These are phyloP conservation scores for Clavispora santaluciae DNA, from an alignment of 805 yeast genomes.

Conservation along the genomic window DNA sequence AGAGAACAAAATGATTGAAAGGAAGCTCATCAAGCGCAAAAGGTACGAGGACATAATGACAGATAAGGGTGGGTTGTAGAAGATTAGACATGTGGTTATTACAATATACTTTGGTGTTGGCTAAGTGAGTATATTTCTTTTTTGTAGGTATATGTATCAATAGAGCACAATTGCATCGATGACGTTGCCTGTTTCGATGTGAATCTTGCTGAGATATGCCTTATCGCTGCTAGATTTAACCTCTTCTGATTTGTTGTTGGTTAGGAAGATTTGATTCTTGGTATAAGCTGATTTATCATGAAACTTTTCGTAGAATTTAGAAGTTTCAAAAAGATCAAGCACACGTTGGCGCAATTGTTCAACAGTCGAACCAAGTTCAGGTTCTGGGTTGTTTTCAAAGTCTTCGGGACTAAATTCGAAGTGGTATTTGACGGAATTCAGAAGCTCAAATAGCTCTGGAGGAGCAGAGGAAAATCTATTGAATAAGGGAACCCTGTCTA, in stretches of 20 bases:
- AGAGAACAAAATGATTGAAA: slow-evolving; percentile 46
- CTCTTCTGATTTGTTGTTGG: slow-evolving; percentile 25
- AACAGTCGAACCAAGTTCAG: slow-evolving; percentile 67
- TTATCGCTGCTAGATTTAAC: slow-evolving; percentile 18
- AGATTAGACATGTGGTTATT: no score
- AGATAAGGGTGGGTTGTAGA: not conserved
- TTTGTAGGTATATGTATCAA: not conserved
- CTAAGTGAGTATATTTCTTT: not conserved
- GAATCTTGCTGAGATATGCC: slow-evolving; percentile 31
- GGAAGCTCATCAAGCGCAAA: slow-evolving; percentile 22
- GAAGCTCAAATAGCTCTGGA: slow-evolving; percentile 14
- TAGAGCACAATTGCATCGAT: slow-evolving; percentile 22
- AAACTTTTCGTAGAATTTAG: slow-evolving; percentile 22
- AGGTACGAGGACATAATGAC: slow-evolving; percentile 17
- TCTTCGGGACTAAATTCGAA: slow-evolving; percentile 82
- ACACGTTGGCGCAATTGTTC: slow-evolving; percentile 55
- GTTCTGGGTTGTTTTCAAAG: slow-evolving; percentile 52
- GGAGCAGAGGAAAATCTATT: slow-evolving; percentile 1
- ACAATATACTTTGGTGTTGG: no score
- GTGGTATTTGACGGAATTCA: slow-evolving; percentile 46
- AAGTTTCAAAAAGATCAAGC: slow-evolving; percentile 48
- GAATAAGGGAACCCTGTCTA: slow-evolving; percentile 12
- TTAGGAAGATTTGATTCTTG: slow-evolving; percentile 22
- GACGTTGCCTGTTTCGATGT: slow-evolving; percentile 40
- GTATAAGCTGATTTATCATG: slow-evolving; percentile 2